phyloP scores from a whole-genome alignment of 2,329 filamentous ascomycete species.

The Xylaria sp. region DNA sequence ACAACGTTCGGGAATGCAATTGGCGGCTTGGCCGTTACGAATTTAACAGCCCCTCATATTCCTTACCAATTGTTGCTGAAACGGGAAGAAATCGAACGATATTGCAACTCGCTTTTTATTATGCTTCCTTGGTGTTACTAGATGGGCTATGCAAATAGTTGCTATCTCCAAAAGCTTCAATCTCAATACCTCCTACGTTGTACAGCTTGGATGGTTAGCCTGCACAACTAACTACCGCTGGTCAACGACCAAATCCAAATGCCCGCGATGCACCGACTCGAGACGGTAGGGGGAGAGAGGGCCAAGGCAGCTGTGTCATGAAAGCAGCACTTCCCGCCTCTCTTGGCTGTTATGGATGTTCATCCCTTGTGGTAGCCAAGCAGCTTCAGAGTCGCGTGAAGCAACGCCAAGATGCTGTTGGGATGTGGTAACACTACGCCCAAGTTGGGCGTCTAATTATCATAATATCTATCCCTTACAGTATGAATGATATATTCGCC shows the following conservation, averaged over 20 bases:
- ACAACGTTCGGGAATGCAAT: background rate
- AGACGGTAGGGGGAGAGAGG: background rate
- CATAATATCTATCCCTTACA: conserved; percentile 4
- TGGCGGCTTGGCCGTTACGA: conserved; percentile 34
- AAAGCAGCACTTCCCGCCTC: conserved; percentile 19
- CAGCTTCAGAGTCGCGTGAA: conserved; percentile 26
- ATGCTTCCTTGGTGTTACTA: conserved; percentile 6
- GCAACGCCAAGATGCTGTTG: conserved; percentile 24
- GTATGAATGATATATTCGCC: conserved; percentile 4
- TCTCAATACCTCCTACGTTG: background rate
- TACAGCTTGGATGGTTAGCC: background rate
- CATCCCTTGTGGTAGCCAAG: conserved; percentile 29
- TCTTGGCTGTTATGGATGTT: conserved; percentile 19
- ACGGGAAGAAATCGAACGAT: conserved; percentile 29
- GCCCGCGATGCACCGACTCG: background rate
- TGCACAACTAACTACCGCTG: background rate
- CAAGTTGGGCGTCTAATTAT: conserved; percentile 18
- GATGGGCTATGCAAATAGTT: background rate
- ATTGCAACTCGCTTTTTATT: conserved; percentile 13
- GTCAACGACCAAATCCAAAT: conserved; percentile 6
- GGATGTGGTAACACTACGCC: conserved; percentile 12
- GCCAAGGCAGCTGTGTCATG: conserved; percentile 17
- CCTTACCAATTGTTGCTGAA: conserved; percentile 12
- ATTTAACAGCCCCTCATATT: conserved; percentile 19
- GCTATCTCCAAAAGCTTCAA: background rate